A percentile compares a stretch with the other conserved stretches of the same genome.
Conservation (phyloP, 83 land plant genomes). For the Thuja plicata region DNA sequence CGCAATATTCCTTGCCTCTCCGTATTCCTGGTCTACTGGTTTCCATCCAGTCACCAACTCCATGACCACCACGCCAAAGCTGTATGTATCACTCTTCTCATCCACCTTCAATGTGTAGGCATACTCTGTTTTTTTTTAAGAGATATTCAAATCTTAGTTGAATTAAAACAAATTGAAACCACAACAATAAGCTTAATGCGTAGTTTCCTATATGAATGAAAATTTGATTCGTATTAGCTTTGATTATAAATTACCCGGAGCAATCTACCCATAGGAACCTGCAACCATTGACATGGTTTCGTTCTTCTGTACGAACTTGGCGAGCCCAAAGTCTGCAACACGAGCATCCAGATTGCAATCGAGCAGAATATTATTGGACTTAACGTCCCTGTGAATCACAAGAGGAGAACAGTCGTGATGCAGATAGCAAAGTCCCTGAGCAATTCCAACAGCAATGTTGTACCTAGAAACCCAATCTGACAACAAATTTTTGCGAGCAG, state of each 20-base stretch:
- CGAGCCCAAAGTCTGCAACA: conserved; percentile 92
- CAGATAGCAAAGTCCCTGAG: conserved; percentile 86
- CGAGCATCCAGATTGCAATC: conserved; percentile 76
- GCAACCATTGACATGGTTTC: conserved; percentile 82
- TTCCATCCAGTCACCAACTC: conserved; percentile 69
- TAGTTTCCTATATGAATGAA: too few species aligned
- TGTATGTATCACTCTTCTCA: conserved; percentile 81
- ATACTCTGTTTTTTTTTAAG: conserved; percentile 44
- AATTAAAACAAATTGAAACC: too few species aligned
- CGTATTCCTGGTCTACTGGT: conserved; percentile 67
- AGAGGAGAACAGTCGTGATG: conserved; percentile 91
- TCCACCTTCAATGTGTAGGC: conserved; percentile 69
- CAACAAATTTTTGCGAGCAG: conserved; percentile 39
- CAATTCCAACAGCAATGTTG: conserved; percentile 75
- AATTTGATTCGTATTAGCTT: too few species aligned
- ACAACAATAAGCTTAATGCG: too few species aligned
- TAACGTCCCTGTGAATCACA: conserved; percentile 84
- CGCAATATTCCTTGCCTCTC: conserved; percentile 54
- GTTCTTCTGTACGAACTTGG: conserved; percentile 58
- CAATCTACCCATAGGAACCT: conserved; percentile 93
- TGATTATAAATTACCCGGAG: conserved; percentile 60
- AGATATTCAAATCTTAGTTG: too few species aligned
- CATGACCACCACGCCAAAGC: conserved; percentile 85
- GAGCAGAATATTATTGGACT: conserved; percentile 85
- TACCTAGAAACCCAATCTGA: conserved; percentile 45